Conservation (phyloP, 2,329 filamentous ascomycete genomes). For the Daldinia sp. region DNA sequence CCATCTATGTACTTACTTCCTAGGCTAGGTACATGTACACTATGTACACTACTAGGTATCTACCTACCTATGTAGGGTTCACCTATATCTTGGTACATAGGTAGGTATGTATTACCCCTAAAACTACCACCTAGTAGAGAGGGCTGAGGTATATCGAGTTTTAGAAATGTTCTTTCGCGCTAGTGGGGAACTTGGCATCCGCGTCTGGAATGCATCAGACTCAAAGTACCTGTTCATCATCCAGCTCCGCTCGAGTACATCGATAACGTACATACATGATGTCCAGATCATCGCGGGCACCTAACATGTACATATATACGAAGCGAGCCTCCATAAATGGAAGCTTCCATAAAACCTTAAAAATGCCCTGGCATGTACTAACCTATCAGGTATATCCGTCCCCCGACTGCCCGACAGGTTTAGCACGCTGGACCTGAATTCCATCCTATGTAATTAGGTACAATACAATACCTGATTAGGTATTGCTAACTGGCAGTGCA, state of each 20-base stretch:
- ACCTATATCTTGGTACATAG: no score
- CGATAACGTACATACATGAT: background rate
- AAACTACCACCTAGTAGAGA: no score
- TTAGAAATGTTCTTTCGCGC: slow-evolving; percentile 4
- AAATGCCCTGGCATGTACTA: slow-evolving; percentile 21
- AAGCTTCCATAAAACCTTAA: slow-evolving; percentile 13
- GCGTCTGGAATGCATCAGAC: background rate
- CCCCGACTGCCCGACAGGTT: background rate
- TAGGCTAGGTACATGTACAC: background rate
- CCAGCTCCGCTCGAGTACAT: slow-evolving; percentile 12
- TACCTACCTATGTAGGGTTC: no score
- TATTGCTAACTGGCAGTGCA: no score
- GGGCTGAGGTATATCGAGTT: background rate
- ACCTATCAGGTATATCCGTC: slow-evolving; percentile 21
- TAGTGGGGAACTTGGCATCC: slow-evolving; percentile 12
- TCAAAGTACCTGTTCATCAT: slow-evolving; percentile 8
- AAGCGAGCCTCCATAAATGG: background rate
- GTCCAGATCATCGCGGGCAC: background rate
- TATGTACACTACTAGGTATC: no score
- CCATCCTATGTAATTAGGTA: no score
- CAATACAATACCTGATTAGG: no score
- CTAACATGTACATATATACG: background rate
- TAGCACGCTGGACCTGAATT: no score
- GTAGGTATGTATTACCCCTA: no score
- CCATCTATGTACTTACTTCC: background rate